Percentiles rank a stretch among this genome's conserved stretches.
phyloP scores from a whole-genome alignment of 129 eudicot species.

The Flaveria brownii region DNA sequence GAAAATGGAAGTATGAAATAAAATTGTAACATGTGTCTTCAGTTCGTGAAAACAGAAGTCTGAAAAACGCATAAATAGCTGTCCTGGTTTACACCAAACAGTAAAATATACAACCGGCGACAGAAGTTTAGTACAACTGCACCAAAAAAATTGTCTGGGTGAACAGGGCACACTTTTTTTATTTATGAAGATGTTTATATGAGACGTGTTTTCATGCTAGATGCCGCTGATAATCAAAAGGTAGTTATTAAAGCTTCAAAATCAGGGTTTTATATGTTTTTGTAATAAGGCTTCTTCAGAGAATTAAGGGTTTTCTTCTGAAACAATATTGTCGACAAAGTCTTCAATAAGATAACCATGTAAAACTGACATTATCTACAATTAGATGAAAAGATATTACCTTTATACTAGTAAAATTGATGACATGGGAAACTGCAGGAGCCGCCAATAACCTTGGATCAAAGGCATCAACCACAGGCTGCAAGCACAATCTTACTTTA shows the following conservation, averaged over 20 bases:
- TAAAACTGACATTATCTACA: neutral
- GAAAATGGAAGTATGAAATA: conserved; percentile 21
- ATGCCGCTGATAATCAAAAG: neutral
- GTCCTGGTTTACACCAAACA: neutral
- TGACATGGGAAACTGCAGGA: conserved; percentile 77
- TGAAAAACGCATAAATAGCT: neutral
- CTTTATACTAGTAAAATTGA: conserved; percentile 78
- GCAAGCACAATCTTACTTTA: conserved; percentile 26
- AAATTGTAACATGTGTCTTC: neutral
- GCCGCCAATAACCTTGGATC: conserved; percentile 94
- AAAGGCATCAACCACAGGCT: conserved; percentile 99
- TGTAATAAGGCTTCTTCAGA: neutral
- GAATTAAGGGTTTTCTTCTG: neutral
- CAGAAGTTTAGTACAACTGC: neutral
- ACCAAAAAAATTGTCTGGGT: neutral
- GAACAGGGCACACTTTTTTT: neutral
- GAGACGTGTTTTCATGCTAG: neutral
- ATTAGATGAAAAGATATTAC: conserved; percentile 32
- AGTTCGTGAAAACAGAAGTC: neutral
- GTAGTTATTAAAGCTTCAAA: neutral
- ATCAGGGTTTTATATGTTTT: neutral
- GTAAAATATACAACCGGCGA: neutral
- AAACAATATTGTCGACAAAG: neutral
- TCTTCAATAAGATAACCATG: conserved; percentile 1
- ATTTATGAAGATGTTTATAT: neutral